Percentiles rank a stretch among this genome's conserved stretches.
Evolutionary conservation across 495 filamentous ascomycete genomes (phyloP).

Genomic region (Hypoxylon trugodes): DNA sequence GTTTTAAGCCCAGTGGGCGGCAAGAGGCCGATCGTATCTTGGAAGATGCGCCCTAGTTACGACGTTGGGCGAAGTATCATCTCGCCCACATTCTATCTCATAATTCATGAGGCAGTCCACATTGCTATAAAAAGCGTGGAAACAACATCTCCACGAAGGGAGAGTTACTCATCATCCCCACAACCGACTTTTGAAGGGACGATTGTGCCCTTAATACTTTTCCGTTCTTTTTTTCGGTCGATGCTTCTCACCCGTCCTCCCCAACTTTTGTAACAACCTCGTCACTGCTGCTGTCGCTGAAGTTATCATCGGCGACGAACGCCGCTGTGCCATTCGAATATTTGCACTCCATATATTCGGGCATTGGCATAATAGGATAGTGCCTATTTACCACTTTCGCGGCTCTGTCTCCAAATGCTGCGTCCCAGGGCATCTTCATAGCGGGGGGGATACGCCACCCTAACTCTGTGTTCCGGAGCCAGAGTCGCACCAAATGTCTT

Average conservation of each 20-base stretch:
- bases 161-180: no score
- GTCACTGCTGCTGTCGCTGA: constrained; percentile 44
- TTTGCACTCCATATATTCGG: constrained; percentile 52
- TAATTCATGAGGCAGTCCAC: not conserved
- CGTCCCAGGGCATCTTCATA: constrained; percentile 56
- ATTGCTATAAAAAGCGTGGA: not conserved
- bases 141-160: not conserved
- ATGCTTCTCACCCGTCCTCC: not conserved
- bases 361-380: constrained; percentile 49
- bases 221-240: no score
- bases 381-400: constrained; percentile 33
- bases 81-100: not conserved
- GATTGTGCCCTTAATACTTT: no score
- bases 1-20: no score
- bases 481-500: constrained; percentile 61
- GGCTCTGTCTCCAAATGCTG: constrained; percentile 47
- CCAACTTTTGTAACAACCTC: not conserved
- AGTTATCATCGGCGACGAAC: constrained; percentile 45
- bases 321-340: constrained; percentile 57
- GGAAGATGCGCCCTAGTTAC: no score
- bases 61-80: no score
- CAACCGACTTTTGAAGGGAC: no score
- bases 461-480: constrained; percentile 54
- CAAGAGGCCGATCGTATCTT: no score
- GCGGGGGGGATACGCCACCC: constrained; percentile 52